Base-by-base conservation (phyloP, 805 yeast genomes). In the Yarrowia osloensis region DNA sequence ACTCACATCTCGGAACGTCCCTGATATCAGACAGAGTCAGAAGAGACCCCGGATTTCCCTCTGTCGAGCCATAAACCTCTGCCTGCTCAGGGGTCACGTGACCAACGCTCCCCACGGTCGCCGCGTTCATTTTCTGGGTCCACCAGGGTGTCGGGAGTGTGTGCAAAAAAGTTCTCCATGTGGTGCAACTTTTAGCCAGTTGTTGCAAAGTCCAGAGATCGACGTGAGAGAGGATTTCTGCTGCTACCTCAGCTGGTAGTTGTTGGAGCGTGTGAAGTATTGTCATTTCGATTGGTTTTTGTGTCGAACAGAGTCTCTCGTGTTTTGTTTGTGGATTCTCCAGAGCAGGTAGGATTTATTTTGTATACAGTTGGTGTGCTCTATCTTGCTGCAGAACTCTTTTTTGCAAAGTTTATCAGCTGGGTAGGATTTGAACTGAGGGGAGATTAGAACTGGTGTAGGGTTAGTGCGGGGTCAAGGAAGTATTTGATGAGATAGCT, bases 341-440 rank as follows among this genome's bases (percentile, higher is more conserved):
- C 19, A 8, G 22, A 2, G 37, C 26, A 6, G 31, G 9, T 6
- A 8, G 33, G 11, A 24, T 22, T 13, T 26, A 46, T 46, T 26
- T 46, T 46, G 29, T 22, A 33, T 33, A 6, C n/a, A 21, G 19
- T 15, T 31, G 22, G 40, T 7, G 15, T 31, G 57, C 57, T 50
- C 57, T 50, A 50, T 50, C 57, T 31, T 50, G 57, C 57, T 50
- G 57, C 57, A 33, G 40, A 50, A 50, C 57, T 50, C 40, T 50
- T 4, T 21, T 13, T 15, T 0, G 40, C 12, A 33, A 49, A 50
- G 57, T 50, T 50, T 50, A 50, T 50, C 57, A 49, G 54, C n/a
- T 28, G 31, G 11, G 31, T 8, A 28, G 31, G 9, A 8, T 28
- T 28, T 28, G 31, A 28, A 28, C 7, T n/a, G n/a, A n/a, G n/a